Percentiles rank a stretch among this genome's conserved stretches.
Evolutionary conservation across 2,329 filamentous ascomycete species (phyloP).

Genomic region (Colletotrichum gigasporum): DNA sequence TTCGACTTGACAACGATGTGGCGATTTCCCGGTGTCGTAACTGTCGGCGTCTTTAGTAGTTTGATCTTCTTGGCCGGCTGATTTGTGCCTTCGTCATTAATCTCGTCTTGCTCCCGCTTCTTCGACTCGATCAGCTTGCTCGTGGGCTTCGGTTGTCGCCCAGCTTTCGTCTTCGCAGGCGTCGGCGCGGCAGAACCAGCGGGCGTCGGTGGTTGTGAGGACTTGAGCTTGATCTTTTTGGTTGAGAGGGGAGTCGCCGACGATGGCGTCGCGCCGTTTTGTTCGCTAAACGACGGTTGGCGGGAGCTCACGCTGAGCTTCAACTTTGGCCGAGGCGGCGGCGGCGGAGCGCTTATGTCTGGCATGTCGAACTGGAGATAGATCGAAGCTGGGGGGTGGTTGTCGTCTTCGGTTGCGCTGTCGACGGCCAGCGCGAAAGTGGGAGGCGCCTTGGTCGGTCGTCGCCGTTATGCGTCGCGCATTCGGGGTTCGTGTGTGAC

Average conservation of each 20-base stretch:
- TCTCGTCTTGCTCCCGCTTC: conserved; percentile 68
- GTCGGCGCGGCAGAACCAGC: conserved; percentile 38
- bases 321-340: conserved; percentile 36
- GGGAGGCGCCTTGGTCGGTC: not conserved
- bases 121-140: conserved; percentile 66
- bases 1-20: conserved; percentile 66
- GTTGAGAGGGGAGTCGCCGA: conserved; percentile 32
- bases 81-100: conserved; percentile 56
- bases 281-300: conserved; percentile 32
- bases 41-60: conserved; percentile 49
- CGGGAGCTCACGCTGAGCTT: conserved; percentile 36
- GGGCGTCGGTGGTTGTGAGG: conserved; percentile 50
- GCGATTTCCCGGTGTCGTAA: conserved; percentile 39
- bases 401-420: not conserved
- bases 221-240: conserved; percentile 51
- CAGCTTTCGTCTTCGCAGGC: conserved; percentile 66
- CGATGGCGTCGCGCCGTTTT: conserved; percentile 30
- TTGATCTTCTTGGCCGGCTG: conserved; percentile 64
- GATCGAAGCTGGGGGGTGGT: not conserved
- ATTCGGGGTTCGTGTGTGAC: not conserved
- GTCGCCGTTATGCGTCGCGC: not conserved
- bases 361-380: conserved; percentile 13
- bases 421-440: not conserved
- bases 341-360: conserved; percentile 29
- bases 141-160: conserved; percentile 67